Base-by-base conservation (phyloP, 768 basidiomycete genomes). In the Macrolepiota albuminosa region DNA sequence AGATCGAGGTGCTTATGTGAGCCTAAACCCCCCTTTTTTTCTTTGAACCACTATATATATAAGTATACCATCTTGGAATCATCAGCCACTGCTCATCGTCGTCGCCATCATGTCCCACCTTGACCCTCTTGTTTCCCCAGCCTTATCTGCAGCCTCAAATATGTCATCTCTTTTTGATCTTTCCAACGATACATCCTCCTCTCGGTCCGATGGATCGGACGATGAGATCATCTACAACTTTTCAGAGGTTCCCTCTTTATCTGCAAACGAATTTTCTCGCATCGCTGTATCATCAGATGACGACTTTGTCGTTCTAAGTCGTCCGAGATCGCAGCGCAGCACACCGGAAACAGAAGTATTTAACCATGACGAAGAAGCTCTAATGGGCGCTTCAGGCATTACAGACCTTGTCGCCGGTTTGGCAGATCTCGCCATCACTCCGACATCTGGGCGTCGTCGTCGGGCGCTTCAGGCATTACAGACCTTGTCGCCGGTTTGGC, bases 211-310 rank as follows among this genome's bases (percentile, higher is more conserved):
- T 58, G 72, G 76, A 48, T 81, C 80, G 0, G 83, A 82, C 64
- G 84, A 86, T 62, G 82, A 85, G 67, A 81, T 86, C 47, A 80
- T 85, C 21, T 84, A 79, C 76, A 72, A 67, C 43, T 64, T 78
- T 48, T 75, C 81, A 43, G 76, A 76, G 34, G 67, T 57, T 33
- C 71, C 68, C 37, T 61, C 64, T 42, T 68, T 71, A 26, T 68
- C 71, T 13, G 69, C 69, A 33, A 55, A 62, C 37, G 59, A 58
- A 45, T 70, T 68, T 43, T 70, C 69, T 13, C 69, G 70, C 34
- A 53, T 65, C 66, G 54, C 74, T 69, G 56, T 61, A 66, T 29
- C 68, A 60, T 78, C 77, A 11, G 81, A 81, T 63, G 77, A 81
- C 50, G 84, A 84, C 57, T 83, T 80, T 66, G 78, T 84, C 53